Base-by-base conservation (phyloP, 129 eudicot genomes). In the Kitagawia praeruptora region DNA sequence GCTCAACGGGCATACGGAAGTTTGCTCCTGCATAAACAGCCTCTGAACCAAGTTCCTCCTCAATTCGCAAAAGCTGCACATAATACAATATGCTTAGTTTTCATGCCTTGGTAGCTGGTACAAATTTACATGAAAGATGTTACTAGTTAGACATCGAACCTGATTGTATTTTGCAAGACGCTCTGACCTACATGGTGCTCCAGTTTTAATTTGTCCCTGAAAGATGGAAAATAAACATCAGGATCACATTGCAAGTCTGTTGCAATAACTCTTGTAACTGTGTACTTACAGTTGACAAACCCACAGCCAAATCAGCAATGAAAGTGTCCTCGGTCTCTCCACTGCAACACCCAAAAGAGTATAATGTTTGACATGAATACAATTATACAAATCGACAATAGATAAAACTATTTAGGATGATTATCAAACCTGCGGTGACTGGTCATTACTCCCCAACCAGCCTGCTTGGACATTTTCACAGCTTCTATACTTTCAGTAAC, bases 401-500 rank as follows among this genome's bases (percentile, higher is more conserved):
- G 19, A 25, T 47, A 58, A 46, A 31, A 14, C 38, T 18, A 2
- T 10, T 34, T 13, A 39, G 51, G 66, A 15, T 16, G 53, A 69
- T 25, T 56, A 25, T 38, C 78, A 53, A 83, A 90, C 98, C 93
- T 93, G 76, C 98, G 96, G 82, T 91, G 97, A 86, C 97, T 91
- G 79, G 98, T 91, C 98, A 93, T 93, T 40, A 93, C 97, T 81
- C 97, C 98, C 98, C 98, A 91, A 66, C 98, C 97, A 83, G 97
- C 98, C 15, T 78, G 83, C 81, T 93, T 93, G 51, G 98, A 93
- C 97, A 93, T 93, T 84, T 79, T 93, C 31, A 93, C 98, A 72
- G 97, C 98, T 85, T 94, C 98, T 82, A 94, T 94, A 83, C 98
- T 94, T 89, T 94, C 97, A 54, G 98, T 91, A 77, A 94, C 98